Conservation (phyloP, 768 basidiomycete species). For the Termitomyces sp. region DNA sequence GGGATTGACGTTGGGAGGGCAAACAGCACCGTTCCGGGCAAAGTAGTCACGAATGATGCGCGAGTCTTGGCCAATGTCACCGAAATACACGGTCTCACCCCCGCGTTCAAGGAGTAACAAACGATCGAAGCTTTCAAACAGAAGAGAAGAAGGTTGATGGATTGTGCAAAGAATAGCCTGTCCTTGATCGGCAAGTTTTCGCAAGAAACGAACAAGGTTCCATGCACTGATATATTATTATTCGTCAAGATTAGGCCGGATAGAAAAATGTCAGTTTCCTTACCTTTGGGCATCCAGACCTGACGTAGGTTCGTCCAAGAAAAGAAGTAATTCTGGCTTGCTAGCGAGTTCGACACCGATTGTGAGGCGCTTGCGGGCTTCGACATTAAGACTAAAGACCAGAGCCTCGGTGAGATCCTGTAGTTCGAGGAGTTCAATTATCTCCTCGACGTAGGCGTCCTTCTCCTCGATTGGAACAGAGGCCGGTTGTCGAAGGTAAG, state of each 20-base stretch:
- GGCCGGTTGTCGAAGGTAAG: slow-evolving; percentile 75
- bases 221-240: slow-evolving; percentile 58
- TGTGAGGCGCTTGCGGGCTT: slow-evolving; percentile 79
- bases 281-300: slow-evolving; percentile 40
- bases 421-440: slow-evolving; percentile 78
- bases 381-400: slow-evolving; percentile 61
- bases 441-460: slow-evolving; percentile 74
- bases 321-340: slow-evolving; percentile 74
- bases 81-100: slow-evolving; percentile 92
- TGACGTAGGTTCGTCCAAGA: slow-evolving; percentile 50
- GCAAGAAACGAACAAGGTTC: slow-evolving; percentile 76
- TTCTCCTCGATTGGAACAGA: slow-evolving; percentile 66
- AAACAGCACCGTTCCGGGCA: slow-evolving; percentile 62
- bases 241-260: slow-evolving; percentile 28
- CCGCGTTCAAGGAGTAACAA: slow-evolving; percentile 65
- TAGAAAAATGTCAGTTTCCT: slow-evolving; percentile 17
- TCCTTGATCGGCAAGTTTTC: slow-evolving; percentile 78
- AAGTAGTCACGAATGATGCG: slow-evolving; percentile 69
- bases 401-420: slow-evolving; percentile 81
- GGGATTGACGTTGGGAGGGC: slow-evolving; percentile 75
- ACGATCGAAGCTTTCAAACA: slow-evolving; percentile 85
- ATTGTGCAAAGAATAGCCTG: slow-evolving; percentile 90
- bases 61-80: slow-evolving; percentile 77
- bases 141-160: slow-evolving; percentile 79
- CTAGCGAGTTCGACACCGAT: slow-evolving; percentile 90